Percentiles rank a stretch among this genome's conserved stretches.
Evolutionary conservation across 768 basidiomycete species (phyloP).

Genomic region (Daedaleopsis sinensis): DNA sequence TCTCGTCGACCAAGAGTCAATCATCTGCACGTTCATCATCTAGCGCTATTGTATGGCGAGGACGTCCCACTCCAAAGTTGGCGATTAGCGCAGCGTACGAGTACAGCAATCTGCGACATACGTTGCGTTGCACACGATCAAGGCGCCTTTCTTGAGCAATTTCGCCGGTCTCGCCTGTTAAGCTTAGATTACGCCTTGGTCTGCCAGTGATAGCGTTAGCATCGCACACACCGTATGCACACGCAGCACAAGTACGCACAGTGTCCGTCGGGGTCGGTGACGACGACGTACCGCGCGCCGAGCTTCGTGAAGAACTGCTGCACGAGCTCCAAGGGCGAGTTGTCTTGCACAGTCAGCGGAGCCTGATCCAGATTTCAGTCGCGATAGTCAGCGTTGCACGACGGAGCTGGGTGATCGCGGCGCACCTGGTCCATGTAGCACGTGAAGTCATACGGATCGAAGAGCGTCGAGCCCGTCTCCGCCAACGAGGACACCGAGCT

Average conservation of each 20-base stretch:
- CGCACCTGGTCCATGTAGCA: conserved; percentile 87
- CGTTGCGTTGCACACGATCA: conserved; percentile 92
- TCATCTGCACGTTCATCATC: conserved; percentile 92
- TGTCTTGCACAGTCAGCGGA: conserved; percentile 80
- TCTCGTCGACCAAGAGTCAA: conserved; percentile 96
- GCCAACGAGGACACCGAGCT: conserved; percentile 66
- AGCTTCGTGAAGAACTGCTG: conserved; percentile 95
- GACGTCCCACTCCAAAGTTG: conserved; percentile 79
- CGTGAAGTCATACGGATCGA: conserved; percentile 78
- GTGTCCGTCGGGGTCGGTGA: conserved; percentile 79
- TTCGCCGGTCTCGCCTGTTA: conserved; percentile 93
- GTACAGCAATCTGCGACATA: conserved; percentile 40
- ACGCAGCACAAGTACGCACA: conserved; percentile 51
- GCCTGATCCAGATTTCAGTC: conserved; percentile 50
- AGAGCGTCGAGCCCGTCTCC: conserved; percentile 39
- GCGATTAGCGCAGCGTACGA: conserved; percentile 4
- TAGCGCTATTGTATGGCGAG: conserved; percentile 95
- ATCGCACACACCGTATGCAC: not conserved
- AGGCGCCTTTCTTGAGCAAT: conserved; percentile 90
- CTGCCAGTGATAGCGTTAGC: conserved; percentile 38
- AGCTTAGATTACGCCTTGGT: conserved; percentile 86
- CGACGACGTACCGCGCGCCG: conserved; percentile 87
- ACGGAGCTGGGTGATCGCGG: conserved; percentile 1
- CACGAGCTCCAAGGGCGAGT: conserved; percentile 88
- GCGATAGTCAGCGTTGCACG: not conserved